Percentiles rank a stretch among this genome's conserved stretches.
Conservation (phyloP, 768 basidiomycete genomes). For the Hericium rajendrae region DNA sequence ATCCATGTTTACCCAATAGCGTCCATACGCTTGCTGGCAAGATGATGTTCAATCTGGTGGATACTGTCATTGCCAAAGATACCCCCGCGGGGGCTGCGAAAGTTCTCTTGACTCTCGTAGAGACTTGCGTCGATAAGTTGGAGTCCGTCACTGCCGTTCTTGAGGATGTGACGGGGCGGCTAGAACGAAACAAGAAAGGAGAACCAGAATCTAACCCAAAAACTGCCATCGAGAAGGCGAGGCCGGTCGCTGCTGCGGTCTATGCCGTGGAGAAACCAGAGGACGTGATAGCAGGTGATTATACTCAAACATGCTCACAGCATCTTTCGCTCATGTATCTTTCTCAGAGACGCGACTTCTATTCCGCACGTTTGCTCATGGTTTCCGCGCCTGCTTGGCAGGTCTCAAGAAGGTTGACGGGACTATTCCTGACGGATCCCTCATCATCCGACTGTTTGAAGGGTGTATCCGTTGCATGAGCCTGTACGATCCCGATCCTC, state of each 20-base stretch:
- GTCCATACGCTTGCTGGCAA: slow-evolving; percentile 90
- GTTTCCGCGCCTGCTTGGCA: slow-evolving; percentile 70
- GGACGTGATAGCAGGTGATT: slow-evolving; percentile 68
- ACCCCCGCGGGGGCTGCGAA: slow-evolving; percentile 56
- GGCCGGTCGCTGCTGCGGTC: slow-evolving; percentile 71
- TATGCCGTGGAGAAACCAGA: slow-evolving; percentile 79
- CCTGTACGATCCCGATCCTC: slow-evolving; percentile 65
- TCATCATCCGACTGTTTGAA: slow-evolving; percentile 83
- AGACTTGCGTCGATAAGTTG: slow-evolving; percentile 77
- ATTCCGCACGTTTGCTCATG: slow-evolving; percentile 82
- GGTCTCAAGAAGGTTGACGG: slow-evolving; percentile 75
- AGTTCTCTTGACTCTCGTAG: slow-evolving; percentile 68
- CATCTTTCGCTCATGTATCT: slow-evolving; percentile 2
- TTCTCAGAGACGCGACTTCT: slow-evolving; percentile 71
- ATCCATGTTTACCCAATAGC: slow-evolving; percentile 67
- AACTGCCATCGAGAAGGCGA: slow-evolving; percentile 70
- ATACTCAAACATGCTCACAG: neutral
- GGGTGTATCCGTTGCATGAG: slow-evolving; percentile 77
- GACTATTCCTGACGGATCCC: slow-evolving; percentile 71
- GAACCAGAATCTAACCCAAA: slow-evolving; percentile 38
- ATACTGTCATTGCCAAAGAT: slow-evolving; percentile 71
- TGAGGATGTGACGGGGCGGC: slow-evolving; percentile 40
- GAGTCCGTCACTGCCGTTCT: slow-evolving; percentile 67
- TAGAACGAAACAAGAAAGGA: slow-evolving; percentile 35
- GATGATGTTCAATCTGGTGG: slow-evolving; percentile 83